These are phyloP conservation scores for Jacaranda mimosifolia DNA, from an alignment of 257 asterid genomes.

Conservation along the genomic window DNA sequence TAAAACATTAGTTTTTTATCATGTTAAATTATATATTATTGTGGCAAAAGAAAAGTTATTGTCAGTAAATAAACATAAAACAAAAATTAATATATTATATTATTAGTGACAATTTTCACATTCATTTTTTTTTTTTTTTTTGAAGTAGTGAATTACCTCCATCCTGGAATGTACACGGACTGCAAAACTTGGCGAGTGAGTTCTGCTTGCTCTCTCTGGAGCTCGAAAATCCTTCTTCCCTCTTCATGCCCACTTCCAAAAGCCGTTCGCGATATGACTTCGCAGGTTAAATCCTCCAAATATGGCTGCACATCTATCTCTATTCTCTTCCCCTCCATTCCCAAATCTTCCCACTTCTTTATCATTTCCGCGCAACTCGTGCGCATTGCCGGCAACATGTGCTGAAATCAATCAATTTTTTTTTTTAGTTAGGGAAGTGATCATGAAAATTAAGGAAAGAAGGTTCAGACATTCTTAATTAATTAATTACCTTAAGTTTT, in stretches of 20 bases:
- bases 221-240: conserved; percentile 52
- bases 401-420: conserved; percentile 25
- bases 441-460: too few species aligned
- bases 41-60: too few species aligned
- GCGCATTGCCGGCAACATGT: conserved; percentile 61
- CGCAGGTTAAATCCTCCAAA: conserved; percentile 49
- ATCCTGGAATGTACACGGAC: conserved; percentile 62
- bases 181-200: conserved; percentile 56
- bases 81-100: too few species aligned
- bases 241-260: conserved; percentile 51
- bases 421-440: too few species aligned
- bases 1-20: too few species aligned
- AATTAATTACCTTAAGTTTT: conserved; percentile 59
- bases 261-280: conserved; percentile 56
- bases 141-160: conserved; percentile 47
- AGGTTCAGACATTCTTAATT: too few species aligned
- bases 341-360: conserved; percentile 53
- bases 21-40: too few species aligned
- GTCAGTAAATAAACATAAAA: too few species aligned
- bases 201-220: conserved; percentile 62
- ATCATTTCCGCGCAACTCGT: conserved; percentile 58
- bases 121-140: too few species aligned
- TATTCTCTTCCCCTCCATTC: conserved; percentile 12
- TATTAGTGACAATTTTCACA: too few species aligned
- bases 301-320: conserved; percentile 60